Percentiles rank a stretch among this genome's conserved stretches.
phyloP scores from a whole-genome alignment of 2,329 filamentous ascomycete genomes.

The Verticillium alfalfae region DNA sequence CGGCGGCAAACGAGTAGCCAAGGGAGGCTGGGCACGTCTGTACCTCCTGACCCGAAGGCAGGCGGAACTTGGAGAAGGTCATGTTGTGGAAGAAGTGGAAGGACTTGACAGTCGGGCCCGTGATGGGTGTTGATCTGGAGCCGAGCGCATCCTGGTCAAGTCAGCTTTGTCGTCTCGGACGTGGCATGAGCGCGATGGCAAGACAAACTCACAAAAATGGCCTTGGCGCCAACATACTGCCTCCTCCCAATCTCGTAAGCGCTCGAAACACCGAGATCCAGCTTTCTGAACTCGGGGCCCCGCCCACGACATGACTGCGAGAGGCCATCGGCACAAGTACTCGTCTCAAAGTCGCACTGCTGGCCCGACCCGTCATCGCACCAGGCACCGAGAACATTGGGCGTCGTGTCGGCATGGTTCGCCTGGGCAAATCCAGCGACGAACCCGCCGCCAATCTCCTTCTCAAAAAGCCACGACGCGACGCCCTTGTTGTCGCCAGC shows the following conservation, averaged over 20 bases:
- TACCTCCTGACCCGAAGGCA: slow-evolving; percentile 66
- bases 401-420: slow-evolving; percentile 85
- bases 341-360: slow-evolving; percentile 71
- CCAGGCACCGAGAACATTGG: slow-evolving; percentile 81
- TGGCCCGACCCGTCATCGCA: slow-evolving; percentile 79
- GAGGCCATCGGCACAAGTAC: slow-evolving; percentile 70
- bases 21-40: slow-evolving; percentile 80
- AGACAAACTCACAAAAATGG: slow-evolving; percentile 26
- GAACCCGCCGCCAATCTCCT: slow-evolving; percentile 60
- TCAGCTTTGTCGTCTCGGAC: slow-evolving; percentile 21
- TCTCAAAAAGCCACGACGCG: slow-evolving; percentile 78
- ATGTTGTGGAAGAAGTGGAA: slow-evolving; percentile 86
- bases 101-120: slow-evolving; percentile 64
- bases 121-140: slow-evolving; percentile 40
- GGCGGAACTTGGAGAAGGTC: slow-evolving; percentile 65
- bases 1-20: slow-evolving; percentile 88
- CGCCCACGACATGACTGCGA: slow-evolving; percentile 68
- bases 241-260: slow-evolving; percentile 71
- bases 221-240: slow-evolving; percentile 58
- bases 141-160: slow-evolving; percentile 48
- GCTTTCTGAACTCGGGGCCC: slow-evolving; percentile 61
- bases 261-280: slow-evolving; percentile 67
- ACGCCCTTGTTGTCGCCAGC: slow-evolving; percentile 97
- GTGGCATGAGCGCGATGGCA: slow-evolving; percentile 20
- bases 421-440: slow-evolving; percentile 91